Evolutionary conservation across 78 protist genomes (phyloP).

Genomic region (Fonticula alba): DNA sequence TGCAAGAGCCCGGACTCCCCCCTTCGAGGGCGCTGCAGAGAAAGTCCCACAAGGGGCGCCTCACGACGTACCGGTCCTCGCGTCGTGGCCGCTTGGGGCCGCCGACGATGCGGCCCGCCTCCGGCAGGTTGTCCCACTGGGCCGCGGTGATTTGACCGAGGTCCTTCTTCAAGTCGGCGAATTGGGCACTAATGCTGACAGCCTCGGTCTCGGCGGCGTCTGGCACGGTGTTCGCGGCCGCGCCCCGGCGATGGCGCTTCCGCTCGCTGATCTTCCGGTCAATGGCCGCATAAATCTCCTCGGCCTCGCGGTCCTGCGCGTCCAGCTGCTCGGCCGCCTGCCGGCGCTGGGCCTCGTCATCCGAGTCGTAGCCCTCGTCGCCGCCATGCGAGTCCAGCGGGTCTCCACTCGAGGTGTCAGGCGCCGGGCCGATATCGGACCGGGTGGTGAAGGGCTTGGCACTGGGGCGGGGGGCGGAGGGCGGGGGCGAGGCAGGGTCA

Average conservation of each 20-base stretch:
- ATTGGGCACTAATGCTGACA: slow-evolving; percentile 45
- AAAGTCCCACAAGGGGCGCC: slow-evolving; percentile 19
- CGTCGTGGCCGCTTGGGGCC: not conserved
- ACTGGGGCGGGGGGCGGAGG: slow-evolving; percentile 1
- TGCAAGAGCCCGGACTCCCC: not conserved
- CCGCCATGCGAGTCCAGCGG: not conserved
- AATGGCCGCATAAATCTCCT: slow-evolving; percentile 35
- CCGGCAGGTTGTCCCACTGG: slow-evolving; percentile 44
- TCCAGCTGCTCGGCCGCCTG: slow-evolving; percentile 31
- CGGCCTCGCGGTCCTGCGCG: slow-evolving; percentile 67
- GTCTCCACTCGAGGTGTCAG: not conserved
- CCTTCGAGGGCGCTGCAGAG: slow-evolving; percentile 1
- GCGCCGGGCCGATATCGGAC: slow-evolving; percentile 69
- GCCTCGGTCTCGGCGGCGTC: slow-evolving; percentile 14
- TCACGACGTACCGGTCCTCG: slow-evolving; percentile 2
- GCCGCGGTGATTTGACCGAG: not conserved
- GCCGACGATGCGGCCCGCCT: not conserved
- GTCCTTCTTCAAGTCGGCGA: slow-evolving; percentile 50
- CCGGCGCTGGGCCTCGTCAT: no score
- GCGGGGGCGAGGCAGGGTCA: not conserved
- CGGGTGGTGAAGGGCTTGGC: slow-evolving; percentile 84
- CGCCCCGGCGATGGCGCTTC: slow-evolving; percentile 33
- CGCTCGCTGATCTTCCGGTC: slow-evolving; percentile 48
- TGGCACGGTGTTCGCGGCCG: not conserved
- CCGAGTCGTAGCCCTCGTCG: slow-evolving; percentile 5